Evolutionary conservation across 2,329 filamentous ascomycete species (phyloP).

Genomic region (Diplodia seriata): DNA sequence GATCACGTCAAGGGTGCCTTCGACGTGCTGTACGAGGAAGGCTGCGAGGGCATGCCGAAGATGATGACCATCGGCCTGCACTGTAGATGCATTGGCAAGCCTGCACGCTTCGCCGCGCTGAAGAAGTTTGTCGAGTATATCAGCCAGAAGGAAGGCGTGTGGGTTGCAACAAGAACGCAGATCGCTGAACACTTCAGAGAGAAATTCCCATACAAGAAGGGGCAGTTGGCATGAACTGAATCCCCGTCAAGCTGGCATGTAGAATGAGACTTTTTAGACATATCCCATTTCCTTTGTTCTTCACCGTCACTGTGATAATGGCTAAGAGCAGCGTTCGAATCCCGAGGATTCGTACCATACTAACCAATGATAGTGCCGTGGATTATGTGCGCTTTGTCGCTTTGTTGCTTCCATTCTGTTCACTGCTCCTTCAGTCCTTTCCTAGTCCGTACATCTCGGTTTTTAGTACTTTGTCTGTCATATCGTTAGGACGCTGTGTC

Average conservation of each 20-base stretch:
- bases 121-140: conserved; percentile 63
- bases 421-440: background rate
- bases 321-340: background rate
- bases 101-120: conserved; percentile 59
- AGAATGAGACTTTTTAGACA: background rate
- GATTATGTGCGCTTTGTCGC: background rate
- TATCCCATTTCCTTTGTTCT: background rate
- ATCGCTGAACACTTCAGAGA: conserved; percentile 59
- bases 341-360: background rate
- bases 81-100: conserved; percentile 61
- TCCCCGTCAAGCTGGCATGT: background rate
- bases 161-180: conserved; percentile 61
- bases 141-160: conserved; percentile 59
- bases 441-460: background rate
- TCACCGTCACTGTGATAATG: background rate
- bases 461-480: background rate
- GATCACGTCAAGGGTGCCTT: conserved; percentile 60
- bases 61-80: conserved; percentile 66
- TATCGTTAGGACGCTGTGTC: background rate
- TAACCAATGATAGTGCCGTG: background rate
- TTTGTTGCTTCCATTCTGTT: background rate
- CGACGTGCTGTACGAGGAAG: conserved; percentile 62
- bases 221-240: conserved; percentile 42
- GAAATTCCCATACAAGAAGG: conserved; percentile 58
- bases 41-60: conserved; percentile 56